Evolutionary conservation across 768 basidiomycete species (phyloP).

Genomic region (Suillus subluteus): DNA sequence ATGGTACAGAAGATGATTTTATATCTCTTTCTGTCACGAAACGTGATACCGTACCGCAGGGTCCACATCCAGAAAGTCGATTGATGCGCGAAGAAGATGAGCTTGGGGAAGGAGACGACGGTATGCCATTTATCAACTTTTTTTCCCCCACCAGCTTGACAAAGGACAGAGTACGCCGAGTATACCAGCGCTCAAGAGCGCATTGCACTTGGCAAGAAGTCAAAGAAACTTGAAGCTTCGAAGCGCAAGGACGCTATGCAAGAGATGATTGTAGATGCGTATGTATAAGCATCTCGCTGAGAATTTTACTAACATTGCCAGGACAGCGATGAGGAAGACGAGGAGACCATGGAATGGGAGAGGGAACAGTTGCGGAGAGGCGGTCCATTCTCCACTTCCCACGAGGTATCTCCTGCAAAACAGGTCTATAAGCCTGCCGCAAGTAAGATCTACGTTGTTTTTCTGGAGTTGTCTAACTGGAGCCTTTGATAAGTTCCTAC

Average conservation of each 20-base stretch:
- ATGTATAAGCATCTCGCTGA: constrained; percentile 30
- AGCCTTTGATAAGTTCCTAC: constrained; percentile 59
- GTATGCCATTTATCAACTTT: constrained; percentile 44
- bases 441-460: constrained; percentile 49
- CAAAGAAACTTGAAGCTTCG: constrained; percentile 67
- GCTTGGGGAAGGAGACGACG: constrained; percentile 85
- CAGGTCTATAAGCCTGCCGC: constrained; percentile 69
- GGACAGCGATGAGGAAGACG: constrained; percentile 75
- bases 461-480: constrained; percentile 15
- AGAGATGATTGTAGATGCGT: constrained; percentile 85
- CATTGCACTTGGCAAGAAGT: constrained; percentile 84
- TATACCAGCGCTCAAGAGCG: constrained; percentile 88
- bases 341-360: constrained; percentile 87
- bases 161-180: constrained; percentile 72
- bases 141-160: constrained; percentile 14
- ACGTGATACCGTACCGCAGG: constrained; percentile 54
- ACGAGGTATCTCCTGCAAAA: constrained; percentile 45
- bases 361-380: constrained; percentile 80
- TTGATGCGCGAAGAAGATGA: constrained; percentile 87
- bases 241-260: constrained; percentile 72
- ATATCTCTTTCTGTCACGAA: constrained; percentile 76
- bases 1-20: constrained; percentile 63
- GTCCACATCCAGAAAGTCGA: constrained; percentile 86
- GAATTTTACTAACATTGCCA: constrained; percentile 9
- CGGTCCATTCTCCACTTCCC: constrained; percentile 50